Conservation (phyloP, 2,329 filamentous ascomycete species). For the Aspergillus texensis region DNA sequence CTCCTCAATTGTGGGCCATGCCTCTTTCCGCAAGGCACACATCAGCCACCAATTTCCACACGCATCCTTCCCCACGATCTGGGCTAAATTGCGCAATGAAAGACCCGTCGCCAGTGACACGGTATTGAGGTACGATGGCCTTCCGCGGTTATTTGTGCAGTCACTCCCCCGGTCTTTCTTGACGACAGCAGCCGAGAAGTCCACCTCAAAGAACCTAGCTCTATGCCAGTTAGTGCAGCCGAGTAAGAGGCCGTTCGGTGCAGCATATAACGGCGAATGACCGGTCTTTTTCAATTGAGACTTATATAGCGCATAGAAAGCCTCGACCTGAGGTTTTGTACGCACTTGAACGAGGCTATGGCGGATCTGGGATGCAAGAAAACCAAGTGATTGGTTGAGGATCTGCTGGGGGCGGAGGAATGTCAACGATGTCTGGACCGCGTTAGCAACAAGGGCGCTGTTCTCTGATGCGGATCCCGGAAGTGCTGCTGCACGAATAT, state of each 20-base stretch:
- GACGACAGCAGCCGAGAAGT: conserved; percentile 39
- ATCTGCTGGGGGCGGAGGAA: conserved; percentile 7
- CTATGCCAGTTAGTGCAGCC: conserved; percentile 45
- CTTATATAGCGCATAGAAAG: background rate
- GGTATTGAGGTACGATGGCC: conserved; percentile 6
- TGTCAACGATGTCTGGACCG: background rate
- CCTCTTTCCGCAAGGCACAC: conserved; percentile 19
- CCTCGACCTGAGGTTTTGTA: conserved; percentile 15
- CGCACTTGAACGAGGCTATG: conserved; percentile 14
- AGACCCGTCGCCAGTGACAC: background rate
- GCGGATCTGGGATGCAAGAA: conserved; percentile 14
- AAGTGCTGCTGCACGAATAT: conserved; percentile 35
- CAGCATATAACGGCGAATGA: conserved; percentile 37
- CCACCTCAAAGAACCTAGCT: conserved; percentile 38
- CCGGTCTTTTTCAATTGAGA: background rate
- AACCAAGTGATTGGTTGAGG: conserved; percentile 14
- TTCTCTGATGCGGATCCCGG: conserved; percentile 27
- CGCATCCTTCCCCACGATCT: conserved; percentile 35
- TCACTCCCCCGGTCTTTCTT: background rate
- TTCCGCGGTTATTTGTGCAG: conserved; percentile 8
- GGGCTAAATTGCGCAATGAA: conserved; percentile 22
- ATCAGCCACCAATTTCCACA: conserved; percentile 36
- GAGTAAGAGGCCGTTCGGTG: conserved; percentile 36
- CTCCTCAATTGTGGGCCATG: conserved; percentile 26
- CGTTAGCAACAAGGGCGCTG: conserved; percentile 28